Conservation (phyloP, 148 eudicot species). For the Rhododendron kiyosumense region DNA sequence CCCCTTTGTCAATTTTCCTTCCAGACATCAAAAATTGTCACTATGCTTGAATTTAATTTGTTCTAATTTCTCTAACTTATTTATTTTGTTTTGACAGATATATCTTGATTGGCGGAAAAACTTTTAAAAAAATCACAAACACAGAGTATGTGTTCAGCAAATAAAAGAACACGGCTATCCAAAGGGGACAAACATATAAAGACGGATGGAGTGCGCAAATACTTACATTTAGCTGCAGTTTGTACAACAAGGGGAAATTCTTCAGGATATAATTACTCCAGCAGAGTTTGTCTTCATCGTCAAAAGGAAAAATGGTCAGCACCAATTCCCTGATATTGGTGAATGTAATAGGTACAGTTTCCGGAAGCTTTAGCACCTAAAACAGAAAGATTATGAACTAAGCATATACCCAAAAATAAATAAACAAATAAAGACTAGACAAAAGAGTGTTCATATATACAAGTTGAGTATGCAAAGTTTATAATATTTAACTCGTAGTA, state of each 20-base stretch:
- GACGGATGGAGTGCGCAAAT: neutral
- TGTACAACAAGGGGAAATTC: slow-evolving; percentile 20
- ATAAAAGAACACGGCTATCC: neutral
- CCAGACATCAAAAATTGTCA: neutral
- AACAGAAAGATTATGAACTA: neutral
- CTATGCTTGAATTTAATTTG: neutral
- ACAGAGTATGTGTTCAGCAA: neutral
- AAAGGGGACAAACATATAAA: neutral
- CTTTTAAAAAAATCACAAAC: neutral
- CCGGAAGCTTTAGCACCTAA: slow-evolving; percentile 16
- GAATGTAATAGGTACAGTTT: slow-evolving; percentile 10
- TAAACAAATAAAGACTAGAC: neutral
- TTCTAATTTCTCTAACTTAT: neutral
- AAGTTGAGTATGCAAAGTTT: neutral
- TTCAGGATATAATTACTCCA: slow-evolving; percentile 22
- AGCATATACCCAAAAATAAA: neutral
- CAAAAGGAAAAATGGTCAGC: slow-evolving; percentile 20
- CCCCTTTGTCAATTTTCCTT: neutral
- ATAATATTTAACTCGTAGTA: neutral
- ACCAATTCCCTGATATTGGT: slow-evolving; percentile 21
- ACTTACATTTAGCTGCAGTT: slow-evolving; percentile 28
- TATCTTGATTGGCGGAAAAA: neutral
- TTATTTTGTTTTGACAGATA: neutral
- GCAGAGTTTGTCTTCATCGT: slow-evolving; percentile 23
- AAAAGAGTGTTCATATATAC: neutral